Percentiles rank a stretch among this genome's conserved stretches.
Conservation (phyloP, 2,329 filamentous ascomycete genomes). For the Epichloe glyceriae region DNA sequence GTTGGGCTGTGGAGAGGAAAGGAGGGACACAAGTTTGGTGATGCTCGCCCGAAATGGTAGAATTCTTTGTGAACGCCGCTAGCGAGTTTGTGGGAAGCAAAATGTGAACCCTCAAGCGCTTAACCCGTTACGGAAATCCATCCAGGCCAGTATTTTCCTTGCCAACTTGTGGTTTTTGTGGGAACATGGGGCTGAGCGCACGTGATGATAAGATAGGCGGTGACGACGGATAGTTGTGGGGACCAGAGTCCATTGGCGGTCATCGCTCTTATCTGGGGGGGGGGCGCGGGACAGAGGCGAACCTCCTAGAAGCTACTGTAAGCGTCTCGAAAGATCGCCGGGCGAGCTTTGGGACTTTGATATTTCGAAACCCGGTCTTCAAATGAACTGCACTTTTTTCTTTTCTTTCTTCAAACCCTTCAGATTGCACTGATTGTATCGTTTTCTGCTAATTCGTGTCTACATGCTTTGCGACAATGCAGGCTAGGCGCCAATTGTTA, state of each 20-base stretch:
- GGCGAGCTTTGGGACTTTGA: constrained; percentile 6
- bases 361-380: constrained; percentile 4
- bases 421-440: not conserved
- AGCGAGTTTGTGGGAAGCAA: constrained; percentile 31
- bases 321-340: constrained; percentile 9
- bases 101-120: constrained; percentile 30
- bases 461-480: constrained; percentile 19
- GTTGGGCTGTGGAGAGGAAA: constrained; percentile 22
- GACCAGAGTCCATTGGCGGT: not conserved
- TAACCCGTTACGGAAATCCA: constrained; percentile 16
- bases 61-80: constrained; percentile 29
- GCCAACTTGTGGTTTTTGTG: constrained; percentile 6
- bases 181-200: constrained; percentile 21
- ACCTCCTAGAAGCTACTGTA: constrained; percentile 27
- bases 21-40: constrained; percentile 23
- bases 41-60: constrained; percentile 27
- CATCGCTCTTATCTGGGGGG: not conserved
- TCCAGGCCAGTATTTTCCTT: constrained; percentile 8
- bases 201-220: constrained; percentile 24
- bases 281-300: constrained; percentile 13
- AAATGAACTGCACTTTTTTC: not conserved
- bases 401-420: constrained; percentile 3
- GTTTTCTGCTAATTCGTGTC: not conserved
- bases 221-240: not conserved
- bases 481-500: constrained; percentile 27